Base-by-base conservation (phyloP, 495 filamentous ascomycete species). In the Hypoxylon lenormandii region DNA sequence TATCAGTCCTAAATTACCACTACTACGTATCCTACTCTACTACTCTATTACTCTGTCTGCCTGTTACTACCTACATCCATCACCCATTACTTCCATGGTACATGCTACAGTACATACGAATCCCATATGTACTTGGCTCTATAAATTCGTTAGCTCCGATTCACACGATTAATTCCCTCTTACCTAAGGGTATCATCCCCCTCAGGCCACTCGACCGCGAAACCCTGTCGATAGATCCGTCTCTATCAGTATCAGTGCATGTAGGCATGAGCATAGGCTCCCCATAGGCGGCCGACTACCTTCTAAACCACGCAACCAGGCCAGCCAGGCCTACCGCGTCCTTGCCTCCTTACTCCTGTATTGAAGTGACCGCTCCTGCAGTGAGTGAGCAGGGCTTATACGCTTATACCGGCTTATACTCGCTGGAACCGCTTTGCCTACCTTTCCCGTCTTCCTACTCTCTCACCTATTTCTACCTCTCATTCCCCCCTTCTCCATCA, bases 221-320 rank as follows among this genome's bases (percentile, higher is more conserved):
- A 69, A 64, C 60, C 67, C 61, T 70, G 67, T 66, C 57, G 67
- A 70, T 66, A 70, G 37, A 66, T 70, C 67, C 57, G 52, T 65
- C 23, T 38, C 36, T 70, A 70, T 62, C 67, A 66, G 56, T 69
- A 56, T 48, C 65, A 55, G 61, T 70, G 67, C 67, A 70, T 70
- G 62, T 66, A 57, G 49, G 51, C 61, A 66, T 70, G 51, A n/a
- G 66, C 42, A 43, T 38, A 57, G 51, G 50, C 43, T 61, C 55
- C 36, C 38, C 62, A 48, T 70, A 70, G 67, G 52, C 61, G 46
- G 55, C 61, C 61, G 28, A 26, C 54, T 53, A 65, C 57, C 61
- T 48, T 55, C 61, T 48, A 62, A 61, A 60, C 60, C 36, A 60
- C 67, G 45, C 56, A 64, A 6, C 42, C 15, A n/a, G 30, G 4